These are phyloP conservation scores for Eutypa lata DNA, from an alignment of 2,329 filamentous ascomycete species.

Conservation along the genomic window DNA sequence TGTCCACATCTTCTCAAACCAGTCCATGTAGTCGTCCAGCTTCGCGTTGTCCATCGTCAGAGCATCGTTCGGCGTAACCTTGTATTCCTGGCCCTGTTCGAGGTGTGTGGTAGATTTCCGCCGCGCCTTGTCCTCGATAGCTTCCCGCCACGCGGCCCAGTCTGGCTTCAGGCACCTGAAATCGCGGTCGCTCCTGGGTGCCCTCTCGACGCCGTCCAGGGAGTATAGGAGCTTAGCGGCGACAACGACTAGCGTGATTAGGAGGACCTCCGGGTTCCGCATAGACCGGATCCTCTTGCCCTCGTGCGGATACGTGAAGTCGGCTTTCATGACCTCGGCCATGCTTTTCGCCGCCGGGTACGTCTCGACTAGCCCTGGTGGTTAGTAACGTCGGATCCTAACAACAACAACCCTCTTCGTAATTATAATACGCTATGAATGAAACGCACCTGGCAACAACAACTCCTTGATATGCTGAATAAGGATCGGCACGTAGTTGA, in stretches of 20 bases:
- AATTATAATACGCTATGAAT: too few relatives aligned
- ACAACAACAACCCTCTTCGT: too few relatives aligned
- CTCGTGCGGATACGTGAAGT: conserved; percentile 56
- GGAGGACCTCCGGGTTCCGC: conserved; percentile 70
- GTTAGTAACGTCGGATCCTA: conserved; percentile 15
- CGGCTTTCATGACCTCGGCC: conserved; percentile 45
- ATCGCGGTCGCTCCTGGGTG: conserved; percentile 49
- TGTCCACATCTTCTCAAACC: conserved; percentile 68
- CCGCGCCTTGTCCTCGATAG: conserved; percentile 35
- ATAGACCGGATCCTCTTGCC: conserved; percentile 44
- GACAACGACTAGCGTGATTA: conserved; percentile 69
- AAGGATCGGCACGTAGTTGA: conserved; percentile 68
- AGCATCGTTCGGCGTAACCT: conserved; percentile 25
- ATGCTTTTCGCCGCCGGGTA: conserved; percentile 59
- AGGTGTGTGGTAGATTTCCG: conserved; percentile 15
- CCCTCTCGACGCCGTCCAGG: conserved; percentile 57
- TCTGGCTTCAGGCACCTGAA: conserved; percentile 60
- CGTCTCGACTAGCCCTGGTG: conserved; percentile 54
- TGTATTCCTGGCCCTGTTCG: conserved; percentile 25
- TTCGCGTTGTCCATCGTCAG: conserved; percentile 52
- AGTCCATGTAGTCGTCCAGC: conserved; percentile 75
- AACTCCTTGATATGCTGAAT: conserved; percentile 69
- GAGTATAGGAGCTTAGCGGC: conserved; percentile 79
- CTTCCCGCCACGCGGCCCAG: conserved; percentile 67
- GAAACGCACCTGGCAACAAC: conserved; percentile 69